A percentile compares a stretch with the other conserved stretches of the same genome.
phyloP scores from a whole-genome alignment of 495 filamentous ascomycete genomes.

The Pyrenula massariospora region DNA sequence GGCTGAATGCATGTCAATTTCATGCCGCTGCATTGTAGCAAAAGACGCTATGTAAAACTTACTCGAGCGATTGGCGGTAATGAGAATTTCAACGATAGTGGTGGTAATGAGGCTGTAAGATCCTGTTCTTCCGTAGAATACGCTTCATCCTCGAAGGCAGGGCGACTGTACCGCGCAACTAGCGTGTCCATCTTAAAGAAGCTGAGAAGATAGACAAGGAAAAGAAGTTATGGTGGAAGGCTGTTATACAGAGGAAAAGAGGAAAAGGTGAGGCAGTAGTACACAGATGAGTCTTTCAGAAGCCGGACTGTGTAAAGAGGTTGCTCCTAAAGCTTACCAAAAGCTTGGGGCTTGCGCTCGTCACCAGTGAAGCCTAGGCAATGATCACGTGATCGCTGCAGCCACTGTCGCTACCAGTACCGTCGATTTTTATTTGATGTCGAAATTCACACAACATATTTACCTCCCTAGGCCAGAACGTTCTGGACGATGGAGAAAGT shows the following conservation, averaged over 20 bases:
- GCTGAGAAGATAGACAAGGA: not conserved
- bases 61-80: slow-evolving; percentile 92
- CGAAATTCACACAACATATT: too few species aligned
- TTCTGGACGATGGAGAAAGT: too few species aligned
- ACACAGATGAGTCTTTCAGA: not conserved
- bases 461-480: too few species aligned
- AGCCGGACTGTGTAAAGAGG: not conserved
- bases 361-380: too few species aligned
- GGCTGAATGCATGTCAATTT: slow-evolving; percentile 35
- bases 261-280: not conserved
- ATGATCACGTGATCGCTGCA: too few species aligned
- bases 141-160: slow-evolving; percentile 59
- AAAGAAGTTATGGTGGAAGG: not conserved
- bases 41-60: slow-evolving; percentile 17
- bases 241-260: not conserved
- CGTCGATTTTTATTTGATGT: too few species aligned
- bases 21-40: not conserved
- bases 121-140: slow-evolving; percentile 65
- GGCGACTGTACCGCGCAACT: slow-evolving; percentile 75
- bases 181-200: slow-evolving; percentile 71
- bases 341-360: not conserved
- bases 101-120: slow-evolving; percentile 49
- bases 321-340: not conserved
- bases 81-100: slow-evolving; percentile 79
- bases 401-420: too few species aligned